These are phyloP conservation scores for Apiospora phragmitis DNA, from an alignment of 2,329 filamentous ascomycete species.

Conservation along the genomic window DNA sequence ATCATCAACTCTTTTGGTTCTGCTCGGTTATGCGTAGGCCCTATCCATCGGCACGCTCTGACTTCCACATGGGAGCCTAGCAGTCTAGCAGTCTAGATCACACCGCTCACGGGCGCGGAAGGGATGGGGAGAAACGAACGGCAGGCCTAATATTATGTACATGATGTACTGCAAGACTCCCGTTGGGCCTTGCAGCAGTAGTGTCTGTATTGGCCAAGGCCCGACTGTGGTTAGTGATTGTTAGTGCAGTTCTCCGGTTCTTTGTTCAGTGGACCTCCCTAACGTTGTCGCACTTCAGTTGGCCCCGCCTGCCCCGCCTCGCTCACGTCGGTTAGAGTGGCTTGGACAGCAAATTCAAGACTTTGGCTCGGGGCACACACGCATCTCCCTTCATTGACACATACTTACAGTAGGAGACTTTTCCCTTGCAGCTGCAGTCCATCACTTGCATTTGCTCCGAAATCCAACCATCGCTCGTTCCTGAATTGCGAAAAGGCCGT, in stretches of 20 bases:
- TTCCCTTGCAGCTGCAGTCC: background rate
- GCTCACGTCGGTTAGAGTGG: conserved; percentile 3
- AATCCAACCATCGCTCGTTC: background rate
- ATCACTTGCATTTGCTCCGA: background rate
- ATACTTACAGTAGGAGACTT: background rate
- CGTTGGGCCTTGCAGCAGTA: background rate
- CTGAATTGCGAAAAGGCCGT: background rate
- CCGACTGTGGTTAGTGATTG: background rate
- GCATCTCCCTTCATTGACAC: background rate
- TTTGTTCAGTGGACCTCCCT: conserved; percentile 10
- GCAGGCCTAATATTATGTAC: background rate
- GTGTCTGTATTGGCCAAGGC: background rate
- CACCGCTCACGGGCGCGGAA: background rate
- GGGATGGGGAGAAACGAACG: background rate
- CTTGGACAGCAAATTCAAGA: background rate
- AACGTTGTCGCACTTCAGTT: no score
- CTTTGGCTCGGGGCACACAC: background rate
- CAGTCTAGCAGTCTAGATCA: background rate
- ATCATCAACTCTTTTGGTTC: background rate
- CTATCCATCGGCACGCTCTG: background rate
- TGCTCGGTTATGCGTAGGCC: background rate
- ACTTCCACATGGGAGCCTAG: background rate
- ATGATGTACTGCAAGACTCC: background rate
- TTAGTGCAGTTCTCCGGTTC: conserved; percentile 9
- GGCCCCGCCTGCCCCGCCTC: background rate